These are phyloP conservation scores for Xerocomus potaroensis DNA, from an alignment of 768 basidiomycete species.

Conservation along the genomic window DNA sequence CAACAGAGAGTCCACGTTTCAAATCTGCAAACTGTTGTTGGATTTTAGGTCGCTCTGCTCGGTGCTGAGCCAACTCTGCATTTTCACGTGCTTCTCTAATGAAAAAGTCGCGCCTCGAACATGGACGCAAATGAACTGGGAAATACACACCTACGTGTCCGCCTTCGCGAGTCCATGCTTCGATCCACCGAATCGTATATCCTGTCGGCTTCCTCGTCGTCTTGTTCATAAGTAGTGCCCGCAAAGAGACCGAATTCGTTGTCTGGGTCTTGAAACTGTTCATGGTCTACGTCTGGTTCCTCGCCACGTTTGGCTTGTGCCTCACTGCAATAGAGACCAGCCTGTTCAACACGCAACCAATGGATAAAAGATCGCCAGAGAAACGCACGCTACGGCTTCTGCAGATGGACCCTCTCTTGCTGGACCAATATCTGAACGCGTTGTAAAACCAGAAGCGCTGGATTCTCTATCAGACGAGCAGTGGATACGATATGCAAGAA, in stretches of 20 bases:
- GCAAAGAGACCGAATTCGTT: slow-evolving; percentile 96
- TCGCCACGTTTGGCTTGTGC: slow-evolving; percentile 85
- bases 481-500: background rate
- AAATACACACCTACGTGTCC: slow-evolving; percentile 66
- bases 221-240: slow-evolving; percentile 92
- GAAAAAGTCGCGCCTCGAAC: background rate
- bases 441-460: slow-evolving; percentile 96
- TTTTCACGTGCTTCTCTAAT: slow-evolving; percentile 73
- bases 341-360: background rate
- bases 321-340: slow-evolving; percentile 48
- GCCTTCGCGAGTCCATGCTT: slow-evolving; percentile 84
- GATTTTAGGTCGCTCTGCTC: slow-evolving; percentile 89
- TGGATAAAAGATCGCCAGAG: background rate
- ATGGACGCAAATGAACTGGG: slow-evolving; percentile 10
- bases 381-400: slow-evolving; percentile 77
- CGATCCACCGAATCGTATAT: slow-evolving; percentile 93
- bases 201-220: slow-evolving; percentile 95
- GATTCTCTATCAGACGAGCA: slow-evolving; percentile 5
- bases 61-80: slow-evolving; percentile 67
- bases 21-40: slow-evolving; percentile 95
- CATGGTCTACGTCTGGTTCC: slow-evolving; percentile 83
- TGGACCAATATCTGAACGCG: slow-evolving; percentile 97
- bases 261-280: slow-evolving; percentile 94
- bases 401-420: slow-evolving; percentile 94
- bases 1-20: slow-evolving; percentile 81